Evolutionary conservation across 306 rosid species (phyloP).

Genomic region (Rosa multiflora): DNA sequence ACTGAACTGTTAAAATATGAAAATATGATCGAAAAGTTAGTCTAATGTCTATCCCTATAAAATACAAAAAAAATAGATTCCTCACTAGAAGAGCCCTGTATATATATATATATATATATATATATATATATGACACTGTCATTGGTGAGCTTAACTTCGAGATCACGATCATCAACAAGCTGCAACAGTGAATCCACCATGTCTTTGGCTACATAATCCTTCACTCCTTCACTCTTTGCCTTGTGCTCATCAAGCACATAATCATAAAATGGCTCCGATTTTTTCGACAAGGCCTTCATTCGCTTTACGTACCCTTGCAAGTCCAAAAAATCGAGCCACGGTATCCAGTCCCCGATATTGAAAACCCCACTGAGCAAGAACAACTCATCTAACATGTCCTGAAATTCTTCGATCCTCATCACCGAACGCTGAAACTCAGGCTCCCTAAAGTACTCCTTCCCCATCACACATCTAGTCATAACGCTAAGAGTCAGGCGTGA

Average conservation of each 20-base stretch:
- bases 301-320: constrained; percentile 34
- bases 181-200: constrained; percentile 31
- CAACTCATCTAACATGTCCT: constrained; percentile 27
- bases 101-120: too few species aligned
- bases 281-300: constrained; percentile 33
- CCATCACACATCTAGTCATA: constrained; percentile 31
- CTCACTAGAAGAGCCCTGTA: too few species aligned
- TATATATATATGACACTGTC: constrained; percentile 6
- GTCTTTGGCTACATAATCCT: constrained; percentile 26
- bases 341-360: constrained; percentile 39
- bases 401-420: too few species aligned
- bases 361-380: constrained; percentile 25
- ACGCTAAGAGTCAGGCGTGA: constrained; percentile 14
- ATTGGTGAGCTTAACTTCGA: constrained; percentile 23
- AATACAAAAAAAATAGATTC: too few species aligned
- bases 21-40: too few species aligned
- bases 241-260: constrained; percentile 26
- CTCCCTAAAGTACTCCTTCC: not conserved
- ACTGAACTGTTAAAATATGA: too few species aligned
- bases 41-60: too few species aligned
- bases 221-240: constrained; percentile 11
- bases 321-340: constrained; percentile 35
- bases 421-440: too few species aligned
- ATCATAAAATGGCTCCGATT: constrained; percentile 16
- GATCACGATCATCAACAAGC: constrained; percentile 29